Conservation (phyloP, 805 yeast genomes). For the Saccharomycopsis oosterbeekiorum region DNA sequence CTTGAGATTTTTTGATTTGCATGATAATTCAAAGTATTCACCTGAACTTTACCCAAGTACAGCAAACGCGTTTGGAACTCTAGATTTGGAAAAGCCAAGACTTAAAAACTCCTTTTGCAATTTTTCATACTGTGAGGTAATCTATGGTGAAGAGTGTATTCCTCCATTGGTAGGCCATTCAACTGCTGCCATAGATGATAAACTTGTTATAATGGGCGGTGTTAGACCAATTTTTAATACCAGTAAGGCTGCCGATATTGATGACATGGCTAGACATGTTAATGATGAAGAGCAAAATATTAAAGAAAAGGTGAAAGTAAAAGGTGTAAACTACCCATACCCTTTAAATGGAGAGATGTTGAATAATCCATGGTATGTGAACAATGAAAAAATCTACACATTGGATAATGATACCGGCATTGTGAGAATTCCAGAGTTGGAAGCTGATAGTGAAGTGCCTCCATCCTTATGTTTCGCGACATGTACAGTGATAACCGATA, state of each 20-base stretch:
- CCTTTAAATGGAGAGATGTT: constrained; percentile 36
- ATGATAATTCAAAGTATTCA: neutral
- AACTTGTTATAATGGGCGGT: constrained; percentile 39
- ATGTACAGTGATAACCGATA: constrained; percentile 40
- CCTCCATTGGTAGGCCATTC: constrained; percentile 38
- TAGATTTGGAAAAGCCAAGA: neutral
- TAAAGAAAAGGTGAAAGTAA: constrained; percentile 3
- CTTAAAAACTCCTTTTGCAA: constrained; percentile 6
- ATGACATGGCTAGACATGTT: neutral
- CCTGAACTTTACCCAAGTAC: neutral
- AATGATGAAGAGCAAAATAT: neutral
- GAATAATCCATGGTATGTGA: constrained; percentile 33
- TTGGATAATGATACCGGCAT: constrained; percentile 33
- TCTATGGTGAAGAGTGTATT: constrained; percentile 31
- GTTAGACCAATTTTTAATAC: constrained; percentile 10
- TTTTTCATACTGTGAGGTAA: constrained; percentile 22
- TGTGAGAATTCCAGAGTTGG: constrained; percentile 17
- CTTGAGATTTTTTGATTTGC: neutral
- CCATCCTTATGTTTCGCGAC: constrained; percentile 41
- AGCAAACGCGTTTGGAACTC: neutral
- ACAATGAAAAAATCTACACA: constrained; percentile 30
- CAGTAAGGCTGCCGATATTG: neutral
- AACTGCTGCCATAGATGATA: constrained; percentile 29
- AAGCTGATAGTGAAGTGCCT: constrained; percentile 36
- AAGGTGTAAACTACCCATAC: constrained; percentile 31